Evolutionary conservation across 768 basidiomycete species (phyloP).

Genomic region (Boletus huronensis): DNA sequence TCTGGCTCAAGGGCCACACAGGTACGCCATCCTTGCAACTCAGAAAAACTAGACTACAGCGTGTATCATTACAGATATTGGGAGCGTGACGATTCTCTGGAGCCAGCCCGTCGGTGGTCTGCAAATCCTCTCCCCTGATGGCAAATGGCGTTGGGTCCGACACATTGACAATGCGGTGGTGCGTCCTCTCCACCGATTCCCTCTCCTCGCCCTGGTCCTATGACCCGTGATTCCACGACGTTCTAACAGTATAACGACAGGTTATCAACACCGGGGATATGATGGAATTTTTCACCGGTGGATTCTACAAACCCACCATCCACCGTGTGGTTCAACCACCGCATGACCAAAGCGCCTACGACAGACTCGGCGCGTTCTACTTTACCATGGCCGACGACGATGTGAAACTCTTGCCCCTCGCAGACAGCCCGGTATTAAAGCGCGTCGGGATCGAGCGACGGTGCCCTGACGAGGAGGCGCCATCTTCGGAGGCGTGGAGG

Average conservation of each 20-base stretch:
- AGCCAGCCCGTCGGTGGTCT: constrained; percentile 57
- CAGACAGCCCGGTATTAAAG: constrained; percentile 47
- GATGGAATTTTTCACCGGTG: constrained; percentile 55
- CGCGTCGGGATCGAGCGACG: constrained; percentile 38
- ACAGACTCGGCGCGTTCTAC: constrained; percentile 55
- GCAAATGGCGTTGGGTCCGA: constrained; percentile 55
- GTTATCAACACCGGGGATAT: constrained; percentile 59
- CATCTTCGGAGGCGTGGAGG: constrained; percentile 50
- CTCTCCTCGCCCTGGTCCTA: not conserved
- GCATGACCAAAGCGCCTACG: constrained; percentile 42
- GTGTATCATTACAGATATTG: constrained; percentile 52
- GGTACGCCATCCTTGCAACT: constrained; percentile 30
- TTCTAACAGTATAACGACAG: constrained; percentile 27
- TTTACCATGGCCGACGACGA: constrained; percentile 52
- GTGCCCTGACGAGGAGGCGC: constrained; percentile 38
- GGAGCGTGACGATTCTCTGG: constrained; percentile 54
- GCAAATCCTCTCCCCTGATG: constrained; percentile 51
- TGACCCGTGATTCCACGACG: not conserved
- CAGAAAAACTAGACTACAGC: not conserved
- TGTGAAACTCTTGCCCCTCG: constrained; percentile 42
- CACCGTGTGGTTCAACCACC: constrained; percentile 62
- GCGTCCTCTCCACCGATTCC: not conserved
- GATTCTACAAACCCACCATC: constrained; percentile 55
- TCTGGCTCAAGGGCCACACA: constrained; percentile 59
- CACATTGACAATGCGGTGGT: constrained; percentile 58